phyloP scores from a whole-genome alignment of 805 yeast genomes.

The Groenewaldozyma salmanticensis region DNA sequence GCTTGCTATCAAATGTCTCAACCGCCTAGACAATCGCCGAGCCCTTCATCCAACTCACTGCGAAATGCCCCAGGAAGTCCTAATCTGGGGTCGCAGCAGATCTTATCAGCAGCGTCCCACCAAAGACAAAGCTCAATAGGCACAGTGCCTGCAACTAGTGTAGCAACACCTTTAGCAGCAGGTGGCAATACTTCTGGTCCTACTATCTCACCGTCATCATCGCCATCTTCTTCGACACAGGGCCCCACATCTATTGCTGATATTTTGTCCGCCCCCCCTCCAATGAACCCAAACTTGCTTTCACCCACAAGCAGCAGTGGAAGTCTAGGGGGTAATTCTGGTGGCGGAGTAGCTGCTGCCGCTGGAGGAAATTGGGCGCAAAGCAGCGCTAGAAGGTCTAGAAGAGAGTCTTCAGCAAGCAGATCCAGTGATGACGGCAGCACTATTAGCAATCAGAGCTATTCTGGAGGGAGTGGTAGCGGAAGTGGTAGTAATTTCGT shows the following conservation, averaged over 20 bases:
- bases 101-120: background rate
- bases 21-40: background rate
- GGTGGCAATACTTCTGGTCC: background rate
- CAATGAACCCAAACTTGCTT: constrained; percentile 7
- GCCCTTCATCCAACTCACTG: background rate
- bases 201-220: background rate
- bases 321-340: background rate
- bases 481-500: background rate
- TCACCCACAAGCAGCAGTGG: background rate
- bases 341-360: constrained; percentile 1
- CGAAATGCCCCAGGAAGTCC: background rate
- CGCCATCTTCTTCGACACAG: background rate
- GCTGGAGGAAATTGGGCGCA: too few species aligned
- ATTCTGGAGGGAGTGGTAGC: background rate
- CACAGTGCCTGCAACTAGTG: too few species aligned
- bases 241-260: constrained; percentile 23
- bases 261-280: constrained; percentile 25
- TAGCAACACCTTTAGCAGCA: background rate
- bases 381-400: background rate
- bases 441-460: constrained; percentile 3
- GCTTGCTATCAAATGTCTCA: too few species aligned
- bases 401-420: background rate
- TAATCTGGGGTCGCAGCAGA: background rate
- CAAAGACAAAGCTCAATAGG: background rate
- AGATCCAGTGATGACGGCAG: constrained; percentile 8